A percentile compares a stretch with the other conserved stretches of the same genome.
These are phyloP conservation scores for Thraustotheca clavata DNA, from an alignment of 352 stramenopile genomes.

Conservation along the genomic window DNA sequence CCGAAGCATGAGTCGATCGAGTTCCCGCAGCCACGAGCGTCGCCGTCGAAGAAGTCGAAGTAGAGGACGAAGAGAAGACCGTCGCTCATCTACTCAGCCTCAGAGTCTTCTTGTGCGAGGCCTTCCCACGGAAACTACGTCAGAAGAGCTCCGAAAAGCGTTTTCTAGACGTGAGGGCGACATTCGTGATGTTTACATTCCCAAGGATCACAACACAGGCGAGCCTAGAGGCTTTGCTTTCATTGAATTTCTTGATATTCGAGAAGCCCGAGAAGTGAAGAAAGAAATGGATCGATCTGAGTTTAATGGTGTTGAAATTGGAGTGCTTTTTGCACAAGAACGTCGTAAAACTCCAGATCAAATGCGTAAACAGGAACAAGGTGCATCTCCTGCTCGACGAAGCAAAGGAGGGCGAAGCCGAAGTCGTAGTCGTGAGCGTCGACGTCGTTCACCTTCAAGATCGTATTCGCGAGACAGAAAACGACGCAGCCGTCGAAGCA, in stretches of 20 bases:
- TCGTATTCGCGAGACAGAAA: slow-evolving; percentile 1
- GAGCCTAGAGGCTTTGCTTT: slow-evolving; percentile 79
- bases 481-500: neutral
- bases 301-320: slow-evolving; percentile 60
- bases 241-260: slow-evolving; percentile 62
- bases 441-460: slow-evolving; percentile 23
- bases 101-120: slow-evolving; percentile 50
- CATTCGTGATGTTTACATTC: slow-evolving; percentile 79
- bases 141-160: slow-evolving; percentile 36
- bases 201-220: slow-evolving; percentile 55
- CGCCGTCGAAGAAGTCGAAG: slow-evolving; percentile 18
- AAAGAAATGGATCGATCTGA: slow-evolving; percentile 60
- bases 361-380: slow-evolving; percentile 35
- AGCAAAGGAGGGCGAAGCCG: neutral
- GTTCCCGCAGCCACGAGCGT: slow-evolving; percentile 12
- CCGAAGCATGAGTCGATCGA: neutral
- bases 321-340: slow-evolving; percentile 70
- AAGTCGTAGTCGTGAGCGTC: neutral
- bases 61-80: neutral
- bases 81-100: slow-evolving; percentile 22
- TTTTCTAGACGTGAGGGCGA: slow-evolving; percentile 48
- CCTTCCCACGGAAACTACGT: slow-evolving; percentile 28
- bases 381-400: neutral
- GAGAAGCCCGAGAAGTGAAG: slow-evolving; percentile 60
- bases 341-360: slow-evolving; percentile 65